These are phyloP conservation scores for Rhodotorula mucilaginosa DNA, from an alignment of 1,284 basidiomycete genomes.

Conservation along the genomic window DNA sequence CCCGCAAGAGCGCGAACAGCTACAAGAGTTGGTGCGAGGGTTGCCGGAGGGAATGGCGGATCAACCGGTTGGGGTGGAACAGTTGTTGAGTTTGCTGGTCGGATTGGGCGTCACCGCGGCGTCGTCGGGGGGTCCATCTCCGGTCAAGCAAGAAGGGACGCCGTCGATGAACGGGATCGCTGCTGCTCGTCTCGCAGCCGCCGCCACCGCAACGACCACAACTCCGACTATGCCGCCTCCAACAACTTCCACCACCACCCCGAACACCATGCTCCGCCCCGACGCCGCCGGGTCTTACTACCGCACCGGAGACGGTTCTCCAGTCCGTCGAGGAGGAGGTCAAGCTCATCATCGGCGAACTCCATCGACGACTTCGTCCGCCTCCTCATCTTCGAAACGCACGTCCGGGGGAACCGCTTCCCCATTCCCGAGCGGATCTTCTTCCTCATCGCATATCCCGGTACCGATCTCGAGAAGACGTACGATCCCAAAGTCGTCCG, in stretches of 20 bases:
- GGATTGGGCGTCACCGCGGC: constrained; percentile 6
- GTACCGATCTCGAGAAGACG: not conserved
- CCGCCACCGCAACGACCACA: not conserved
- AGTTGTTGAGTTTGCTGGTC: constrained; percentile 21
- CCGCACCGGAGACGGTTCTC: constrained; percentile 10
- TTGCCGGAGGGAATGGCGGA: constrained; percentile 7
- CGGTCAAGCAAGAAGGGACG: not conserved
- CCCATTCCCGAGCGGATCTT: not conserved
- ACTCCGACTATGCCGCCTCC: not conserved
- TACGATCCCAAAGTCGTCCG: not conserved
- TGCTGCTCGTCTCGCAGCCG: not conserved
- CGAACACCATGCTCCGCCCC: constrained; percentile 12
- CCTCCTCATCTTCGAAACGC: constrained; percentile 2
- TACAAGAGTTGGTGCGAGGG: constrained; percentile 7
- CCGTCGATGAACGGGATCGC: not conserved
- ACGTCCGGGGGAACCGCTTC: not conserved
- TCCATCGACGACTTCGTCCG: not conserved
- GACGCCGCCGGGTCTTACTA: not conserved
- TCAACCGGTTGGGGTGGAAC: constrained; percentile 29
- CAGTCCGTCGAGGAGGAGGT: not conserved
- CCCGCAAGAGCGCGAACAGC: constrained; percentile 8
- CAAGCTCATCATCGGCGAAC: constrained; percentile 2
- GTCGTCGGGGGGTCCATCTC: too few species aligned
- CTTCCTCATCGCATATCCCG: not conserved
- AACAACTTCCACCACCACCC: not conserved